Conservation (phyloP, 805 yeast genomes). For the Candida qinlingensis region DNA sequence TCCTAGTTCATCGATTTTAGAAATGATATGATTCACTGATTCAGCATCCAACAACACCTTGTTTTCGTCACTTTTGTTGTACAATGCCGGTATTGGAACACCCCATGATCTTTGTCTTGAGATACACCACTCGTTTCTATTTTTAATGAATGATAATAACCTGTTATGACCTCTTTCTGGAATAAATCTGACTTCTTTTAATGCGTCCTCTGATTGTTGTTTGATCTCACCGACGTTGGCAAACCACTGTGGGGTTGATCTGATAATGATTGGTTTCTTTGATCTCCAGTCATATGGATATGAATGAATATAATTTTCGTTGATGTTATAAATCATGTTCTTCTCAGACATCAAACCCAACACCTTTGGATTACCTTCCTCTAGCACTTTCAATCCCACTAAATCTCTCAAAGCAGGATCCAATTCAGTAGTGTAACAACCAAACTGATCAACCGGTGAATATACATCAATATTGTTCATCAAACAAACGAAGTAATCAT, state of each 20-base stretch:
- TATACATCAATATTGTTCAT: slow-evolving; percentile 49
- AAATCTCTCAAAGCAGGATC: slow-evolving; percentile 43
- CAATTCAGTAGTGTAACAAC: slow-evolving; percentile 54
- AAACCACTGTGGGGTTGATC: slow-evolving; percentile 98
- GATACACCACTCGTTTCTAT: slow-evolving; percentile 95
- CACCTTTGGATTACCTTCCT: slow-evolving; percentile 47
- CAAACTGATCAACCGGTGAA: slow-evolving; percentile 78
- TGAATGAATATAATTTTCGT: slow-evolving; percentile 61
- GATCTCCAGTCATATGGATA: slow-evolving; percentile 98
- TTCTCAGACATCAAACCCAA: slow-evolving; percentile 36
- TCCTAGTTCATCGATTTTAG: slow-evolving; percentile 51
- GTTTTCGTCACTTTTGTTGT: slow-evolving; percentile 47
- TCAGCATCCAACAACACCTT: slow-evolving; percentile 56
- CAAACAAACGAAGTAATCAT: slow-evolving; percentile 75
- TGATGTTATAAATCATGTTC: slow-evolving; percentile 43
- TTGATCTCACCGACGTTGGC: slow-evolving; percentile 78
- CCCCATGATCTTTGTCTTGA: slow-evolving; percentile 98
- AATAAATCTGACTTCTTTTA: slow-evolving; percentile 59
- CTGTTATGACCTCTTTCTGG: slow-evolving; percentile 74
- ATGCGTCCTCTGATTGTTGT: slow-evolving; percentile 49
- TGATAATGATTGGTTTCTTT: slow-evolving; percentile 87
- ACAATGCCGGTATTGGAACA: slow-evolving; percentile 90
- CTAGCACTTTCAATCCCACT: slow-evolving; percentile 56
- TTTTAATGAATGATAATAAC: slow-evolving; percentile 62
- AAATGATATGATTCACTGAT: slow-evolving; percentile 53